Evolutionary conservation across 2,329 filamentous ascomycete genomes (phyloP).

Genomic region (Cadophora malorum): DNA sequence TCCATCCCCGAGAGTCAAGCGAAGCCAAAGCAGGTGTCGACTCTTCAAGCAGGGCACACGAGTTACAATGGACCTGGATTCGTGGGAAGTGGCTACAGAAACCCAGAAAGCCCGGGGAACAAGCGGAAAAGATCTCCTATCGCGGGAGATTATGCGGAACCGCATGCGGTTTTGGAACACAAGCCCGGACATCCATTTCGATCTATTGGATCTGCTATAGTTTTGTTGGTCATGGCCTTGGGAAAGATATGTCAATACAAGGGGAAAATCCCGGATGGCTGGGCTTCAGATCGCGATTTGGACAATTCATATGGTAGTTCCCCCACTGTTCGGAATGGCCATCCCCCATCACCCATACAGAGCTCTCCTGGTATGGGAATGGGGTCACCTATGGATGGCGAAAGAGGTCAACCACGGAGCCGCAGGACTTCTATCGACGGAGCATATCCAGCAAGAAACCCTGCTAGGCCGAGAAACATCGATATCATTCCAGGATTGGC

Average conservation of each 20-base stretch:
- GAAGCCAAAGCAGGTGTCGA: conserved; percentile 38
- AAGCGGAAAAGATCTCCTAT: conserved; percentile 44
- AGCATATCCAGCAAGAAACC: conserved; percentile 35
- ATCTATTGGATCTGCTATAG: conserved; percentile 79
- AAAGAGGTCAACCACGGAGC: conserved; percentile 48
- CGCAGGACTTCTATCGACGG: conserved; percentile 59
- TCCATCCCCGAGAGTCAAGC: conserved; percentile 40
- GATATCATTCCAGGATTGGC: conserved; percentile 88
- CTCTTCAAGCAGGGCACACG: conserved; percentile 31
- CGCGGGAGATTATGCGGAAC: conserved; percentile 36
- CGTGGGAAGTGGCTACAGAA: conserved; percentile 29
- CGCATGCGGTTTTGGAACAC: conserved; percentile 34
- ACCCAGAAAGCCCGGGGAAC: conserved; percentile 44
- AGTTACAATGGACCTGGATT: conserved; percentile 31
- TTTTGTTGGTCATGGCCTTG: conserved; percentile 82
- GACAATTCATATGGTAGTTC: conserved; percentile 35
- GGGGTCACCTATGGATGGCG: conserved; percentile 59
- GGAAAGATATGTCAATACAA: conserved; percentile 77
- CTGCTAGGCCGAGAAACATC: conserved; percentile 62
- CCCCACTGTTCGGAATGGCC: conserved; percentile 53
- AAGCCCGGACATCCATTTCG: conserved; percentile 62
- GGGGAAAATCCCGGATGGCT: conserved; percentile 63
- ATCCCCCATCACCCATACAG: conserved; percentile 59
- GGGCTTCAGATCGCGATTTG: conserved; percentile 38
- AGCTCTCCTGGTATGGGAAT: conserved; percentile 60